phyloP scores from a whole-genome alignment of 2,329 filamentous ascomycete species.

The Botrytis byssoidea region DNA sequence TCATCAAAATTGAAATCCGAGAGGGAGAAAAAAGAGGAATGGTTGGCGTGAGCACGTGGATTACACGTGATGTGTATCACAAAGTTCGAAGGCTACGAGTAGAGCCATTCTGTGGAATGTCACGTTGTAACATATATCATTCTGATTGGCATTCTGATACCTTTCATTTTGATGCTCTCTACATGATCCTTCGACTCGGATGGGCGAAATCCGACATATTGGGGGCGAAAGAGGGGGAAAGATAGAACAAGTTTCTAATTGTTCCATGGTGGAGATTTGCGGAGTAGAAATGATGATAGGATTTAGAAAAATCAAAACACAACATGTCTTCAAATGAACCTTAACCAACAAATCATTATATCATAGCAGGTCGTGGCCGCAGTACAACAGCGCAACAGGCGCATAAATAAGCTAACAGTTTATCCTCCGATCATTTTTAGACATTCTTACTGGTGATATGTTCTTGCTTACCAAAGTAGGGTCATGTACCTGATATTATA shows the following conservation, averaged over 20 bases:
- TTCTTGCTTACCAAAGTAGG: slow-evolving; percentile 2
- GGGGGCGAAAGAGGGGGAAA: background rate
- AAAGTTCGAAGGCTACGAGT: background rate
- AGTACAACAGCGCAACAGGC: slow-evolving; percentile 10
- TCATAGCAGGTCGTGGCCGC: background rate
- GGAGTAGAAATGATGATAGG: slow-evolving; percentile 9
- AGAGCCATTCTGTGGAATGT: background rate
- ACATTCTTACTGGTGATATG: background rate
- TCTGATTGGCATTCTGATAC: background rate
- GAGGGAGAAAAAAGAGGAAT: background rate
- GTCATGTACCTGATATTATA: background rate
- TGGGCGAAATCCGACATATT: background rate
- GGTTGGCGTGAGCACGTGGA: background rate
- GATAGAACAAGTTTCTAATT: slow-evolving; percentile 22
- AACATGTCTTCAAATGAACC: slow-evolving; percentile 12
- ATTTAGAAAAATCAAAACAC: slow-evolving; percentile 11
- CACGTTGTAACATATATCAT: background rate
- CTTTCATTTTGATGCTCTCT: background rate
- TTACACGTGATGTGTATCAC: background rate
- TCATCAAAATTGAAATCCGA: background rate
- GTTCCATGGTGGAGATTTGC: slow-evolving; percentile 15
- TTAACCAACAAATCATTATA: slow-evolving; percentile 12
- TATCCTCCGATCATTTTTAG: background rate
- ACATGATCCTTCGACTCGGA: slow-evolving; percentile 6
- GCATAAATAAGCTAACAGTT: background rate